Percentiles rank a stretch among this genome's conserved stretches.
phyloP scores from a whole-genome alignment of 2,329 filamentous ascomycete genomes.

The Mycogone perniciosa region DNA sequence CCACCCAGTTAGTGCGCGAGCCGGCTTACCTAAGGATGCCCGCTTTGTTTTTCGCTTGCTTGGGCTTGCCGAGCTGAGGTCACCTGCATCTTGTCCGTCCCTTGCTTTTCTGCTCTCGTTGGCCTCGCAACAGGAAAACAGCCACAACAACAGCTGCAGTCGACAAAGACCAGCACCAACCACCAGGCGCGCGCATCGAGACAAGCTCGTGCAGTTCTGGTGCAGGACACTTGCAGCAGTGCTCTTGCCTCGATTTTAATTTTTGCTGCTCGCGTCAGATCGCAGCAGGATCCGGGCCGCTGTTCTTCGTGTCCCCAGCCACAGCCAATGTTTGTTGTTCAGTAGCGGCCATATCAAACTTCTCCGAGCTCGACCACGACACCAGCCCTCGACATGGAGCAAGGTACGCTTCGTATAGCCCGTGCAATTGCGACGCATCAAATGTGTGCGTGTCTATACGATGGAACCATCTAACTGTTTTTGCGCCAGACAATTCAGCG shows the following conservation, averaged over 20 bases:
- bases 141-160: conserved; percentile 32
- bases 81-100: conserved; percentile 14
- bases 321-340: conserved; percentile 37
- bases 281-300: conserved; percentile 11
- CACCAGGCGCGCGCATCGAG: conserved; percentile 24
- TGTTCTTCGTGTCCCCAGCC: conserved; percentile 22
- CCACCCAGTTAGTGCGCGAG: conserved; percentile 17
- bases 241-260: conserved; percentile 8
- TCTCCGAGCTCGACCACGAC: conserved; percentile 25
- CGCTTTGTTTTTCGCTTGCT: conserved; percentile 14
- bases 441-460: neutral
- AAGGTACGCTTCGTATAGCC: conserved; percentile 25
- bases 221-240: conserved; percentile 12
- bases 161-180: conserved; percentile 21
- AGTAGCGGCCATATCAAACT: conserved; percentile 20
- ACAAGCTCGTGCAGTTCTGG: conserved; percentile 14
- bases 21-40: conserved; percentile 21
- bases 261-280: conserved; percentile 14
- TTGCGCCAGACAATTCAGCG: conserved; percentile 23
- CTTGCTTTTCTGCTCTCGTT: conserved; percentile 31
- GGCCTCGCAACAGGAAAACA: conserved; percentile 40
- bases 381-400: conserved; percentile 27
- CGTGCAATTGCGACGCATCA: neutral
- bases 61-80: conserved; percentile 7
- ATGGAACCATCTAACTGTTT: neutral